A percentile compares a stretch with the other conserved stretches of the same genome.
These are phyloP conservation scores for Dichotomocladium elegans DNA, from an alignment of 371 early-diverging fungal species.

Conservation along the genomic window DNA sequence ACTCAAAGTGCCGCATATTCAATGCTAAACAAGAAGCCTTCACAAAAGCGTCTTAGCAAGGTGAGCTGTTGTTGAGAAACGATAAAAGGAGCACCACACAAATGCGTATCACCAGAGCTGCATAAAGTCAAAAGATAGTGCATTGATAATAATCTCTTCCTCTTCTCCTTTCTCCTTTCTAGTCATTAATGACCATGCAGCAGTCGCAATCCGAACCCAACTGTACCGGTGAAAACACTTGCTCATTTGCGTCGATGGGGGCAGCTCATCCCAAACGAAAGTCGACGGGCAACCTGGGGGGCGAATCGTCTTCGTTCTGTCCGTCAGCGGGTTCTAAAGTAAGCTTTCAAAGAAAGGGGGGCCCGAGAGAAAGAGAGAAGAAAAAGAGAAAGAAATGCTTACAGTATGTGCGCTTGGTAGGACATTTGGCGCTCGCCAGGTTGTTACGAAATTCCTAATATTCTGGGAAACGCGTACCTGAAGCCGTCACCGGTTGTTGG, in stretches of 20 bases:
- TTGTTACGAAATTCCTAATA: conserved; percentile 24
- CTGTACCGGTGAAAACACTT: conserved; percentile 13
- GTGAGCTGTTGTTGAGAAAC: no score
- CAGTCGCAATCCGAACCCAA: conserved; percentile 39
- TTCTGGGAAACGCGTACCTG: conserved; percentile 30
- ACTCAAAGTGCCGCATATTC: no score
- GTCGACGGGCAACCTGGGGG: conserved; percentile 37
- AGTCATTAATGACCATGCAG: conserved; percentile 27
- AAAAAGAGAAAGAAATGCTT: background rate
- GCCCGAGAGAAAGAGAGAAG: background rate
- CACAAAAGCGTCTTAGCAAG: no score
- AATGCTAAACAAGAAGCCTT: no score
- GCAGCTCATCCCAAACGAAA: conserved; percentile 33
- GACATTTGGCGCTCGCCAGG: conserved; percentile 19
- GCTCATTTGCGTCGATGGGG: conserved; percentile 4
- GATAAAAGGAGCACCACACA: no score
- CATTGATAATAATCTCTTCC: no score
- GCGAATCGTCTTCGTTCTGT: conserved; percentile 20
- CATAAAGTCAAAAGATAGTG: no score
- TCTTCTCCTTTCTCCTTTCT: no score
- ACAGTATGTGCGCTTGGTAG: background rate
- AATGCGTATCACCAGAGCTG: background rate
- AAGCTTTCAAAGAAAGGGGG: no score
- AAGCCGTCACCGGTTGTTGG: conserved; percentile 25
- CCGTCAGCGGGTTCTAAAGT: background rate